These are phyloP conservation scores for Pulveroboletus sp. DNA, from an alignment of 768 basidiomycete species.

Conservation along the genomic window DNA sequence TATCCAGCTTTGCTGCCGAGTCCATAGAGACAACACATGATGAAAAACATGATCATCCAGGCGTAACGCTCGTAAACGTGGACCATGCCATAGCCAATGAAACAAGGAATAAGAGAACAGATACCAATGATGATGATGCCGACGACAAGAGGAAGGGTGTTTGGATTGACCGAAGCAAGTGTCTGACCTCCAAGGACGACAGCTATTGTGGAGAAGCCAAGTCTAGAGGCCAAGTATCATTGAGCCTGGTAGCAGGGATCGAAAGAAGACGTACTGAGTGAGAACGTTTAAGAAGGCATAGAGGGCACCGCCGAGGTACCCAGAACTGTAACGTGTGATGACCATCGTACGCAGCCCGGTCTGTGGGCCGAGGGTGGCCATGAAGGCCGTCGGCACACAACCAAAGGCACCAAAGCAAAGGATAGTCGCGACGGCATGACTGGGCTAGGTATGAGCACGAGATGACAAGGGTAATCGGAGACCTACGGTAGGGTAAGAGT, in stretches of 20 bases:
- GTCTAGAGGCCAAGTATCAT: constrained; percentile 18
- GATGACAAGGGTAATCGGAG: neutral
- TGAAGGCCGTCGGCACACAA: constrained; percentile 40
- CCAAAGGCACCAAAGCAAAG: constrained; percentile 45
- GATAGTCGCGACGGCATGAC: constrained; percentile 42
- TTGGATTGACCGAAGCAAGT: constrained; percentile 41
- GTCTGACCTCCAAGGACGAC: constrained; percentile 53
- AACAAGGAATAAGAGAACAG: constrained; percentile 42
- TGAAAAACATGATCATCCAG: constrained; percentile 44
- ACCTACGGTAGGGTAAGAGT: constrained; percentile 44
- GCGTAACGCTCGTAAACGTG: constrained; percentile 52
- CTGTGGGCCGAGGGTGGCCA: constrained; percentile 49
- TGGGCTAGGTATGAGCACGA: constrained; percentile 12
- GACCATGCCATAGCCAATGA: constrained; percentile 43
- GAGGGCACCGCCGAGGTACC: constrained; percentile 45
- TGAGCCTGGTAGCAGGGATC: neutral
- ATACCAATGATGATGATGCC: constrained; percentile 46
- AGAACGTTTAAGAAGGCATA: constrained; percentile 52
- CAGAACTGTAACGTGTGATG: constrained; percentile 44
- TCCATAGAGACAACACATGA: constrained; percentile 50
- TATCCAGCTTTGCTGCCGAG: constrained; percentile 45
- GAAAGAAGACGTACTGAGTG: constrained; percentile 34
- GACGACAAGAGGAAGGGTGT: constrained; percentile 41
- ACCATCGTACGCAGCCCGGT: constrained; percentile 55
- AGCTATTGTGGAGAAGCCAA: constrained; percentile 47